Conservation (phyloP, 1,284 basidiomycete genomes). For the Ceratorhiza oryzae-sativae region DNA sequence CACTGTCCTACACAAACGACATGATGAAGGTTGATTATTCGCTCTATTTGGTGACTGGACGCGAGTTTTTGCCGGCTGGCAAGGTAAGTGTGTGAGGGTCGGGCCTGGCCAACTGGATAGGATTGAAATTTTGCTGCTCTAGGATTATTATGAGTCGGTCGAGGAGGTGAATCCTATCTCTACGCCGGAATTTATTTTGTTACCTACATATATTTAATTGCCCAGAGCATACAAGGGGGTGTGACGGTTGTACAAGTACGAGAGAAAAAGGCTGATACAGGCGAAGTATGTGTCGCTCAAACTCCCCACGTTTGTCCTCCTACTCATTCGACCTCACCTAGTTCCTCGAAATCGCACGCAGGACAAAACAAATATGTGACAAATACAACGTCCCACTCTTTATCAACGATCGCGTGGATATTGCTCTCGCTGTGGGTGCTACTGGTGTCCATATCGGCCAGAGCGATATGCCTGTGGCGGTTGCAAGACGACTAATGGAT, state of each 20-base stretch:
- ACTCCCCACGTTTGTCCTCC: background rate
- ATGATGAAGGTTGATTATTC: slow-evolving; percentile 67
- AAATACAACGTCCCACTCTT: slow-evolving; percentile 84
- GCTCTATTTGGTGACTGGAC: slow-evolving; percentile 85
- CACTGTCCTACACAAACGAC: background rate
- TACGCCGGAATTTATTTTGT: background rate
- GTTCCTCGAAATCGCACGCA: slow-evolving; percentile 80
- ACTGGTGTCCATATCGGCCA: slow-evolving; percentile 92
- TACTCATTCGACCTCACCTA: slow-evolving; percentile 47
- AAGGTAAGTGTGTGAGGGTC: slow-evolving; percentile 65
- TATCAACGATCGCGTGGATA: slow-evolving; percentile 92
- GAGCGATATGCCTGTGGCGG: slow-evolving; percentile 78
- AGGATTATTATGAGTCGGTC: slow-evolving; percentile 80
- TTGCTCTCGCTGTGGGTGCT: slow-evolving; percentile 78
- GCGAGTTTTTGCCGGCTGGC: slow-evolving; percentile 79
- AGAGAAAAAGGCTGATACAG: slow-evolving; percentile 82
- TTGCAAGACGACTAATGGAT: slow-evolving; percentile 77
- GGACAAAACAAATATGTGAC: slow-evolving; percentile 78
- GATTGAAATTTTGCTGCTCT: background rate
- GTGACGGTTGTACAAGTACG: slow-evolving; percentile 91
- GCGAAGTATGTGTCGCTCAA: slow-evolving; percentile 62
- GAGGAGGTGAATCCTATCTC: slow-evolving; percentile 65
- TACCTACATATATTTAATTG: slow-evolving; percentile 29
- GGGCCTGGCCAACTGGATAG: too few species aligned
- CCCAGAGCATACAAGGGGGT: slow-evolving; percentile 78